phyloP scores from a whole-genome alignment of 192 early-diverging fungal species.

The Funneliformis mosseae region DNA sequence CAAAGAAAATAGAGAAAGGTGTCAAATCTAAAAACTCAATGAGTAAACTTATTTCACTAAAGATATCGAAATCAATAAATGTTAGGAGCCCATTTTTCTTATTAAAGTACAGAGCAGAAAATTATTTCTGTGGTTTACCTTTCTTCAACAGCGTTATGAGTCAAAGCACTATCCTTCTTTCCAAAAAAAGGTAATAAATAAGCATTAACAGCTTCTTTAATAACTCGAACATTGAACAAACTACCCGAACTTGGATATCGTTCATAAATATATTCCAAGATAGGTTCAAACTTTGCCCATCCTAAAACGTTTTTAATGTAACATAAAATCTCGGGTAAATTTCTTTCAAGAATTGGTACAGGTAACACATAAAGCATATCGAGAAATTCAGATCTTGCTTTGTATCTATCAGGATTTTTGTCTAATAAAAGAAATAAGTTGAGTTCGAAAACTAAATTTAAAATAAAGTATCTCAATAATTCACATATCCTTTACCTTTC shows the following conservation, averaged over 20 bases:
- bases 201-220: constrained; percentile 5
- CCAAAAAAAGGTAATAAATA: background rate
- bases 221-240: constrained; percentile 38
- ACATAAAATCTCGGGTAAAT: constrained; percentile 35
- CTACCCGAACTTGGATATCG: constrained; percentile 46
- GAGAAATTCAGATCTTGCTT: constrained; percentile 26
- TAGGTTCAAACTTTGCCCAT: constrained; percentile 31
- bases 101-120: background rate
- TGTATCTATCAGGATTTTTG: background rate
- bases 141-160: background rate
- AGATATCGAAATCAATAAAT: background rate
- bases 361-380: constrained; percentile 21
- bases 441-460: background rate
- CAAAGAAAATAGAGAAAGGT: constrained; percentile 38
- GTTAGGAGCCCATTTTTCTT: background rate
- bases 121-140: background rate
- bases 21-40: background rate
- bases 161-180: background rate
- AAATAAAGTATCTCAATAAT: background rate
- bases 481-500: background rate
- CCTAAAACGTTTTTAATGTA: constrained; percentile 23
- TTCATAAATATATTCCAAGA: constrained; percentile 45
- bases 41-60: background rate
- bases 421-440: background rate
- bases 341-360: constrained; percentile 32